Conservation (phyloP, 306 rosid genomes). For the Sicyos edulis region DNA sequence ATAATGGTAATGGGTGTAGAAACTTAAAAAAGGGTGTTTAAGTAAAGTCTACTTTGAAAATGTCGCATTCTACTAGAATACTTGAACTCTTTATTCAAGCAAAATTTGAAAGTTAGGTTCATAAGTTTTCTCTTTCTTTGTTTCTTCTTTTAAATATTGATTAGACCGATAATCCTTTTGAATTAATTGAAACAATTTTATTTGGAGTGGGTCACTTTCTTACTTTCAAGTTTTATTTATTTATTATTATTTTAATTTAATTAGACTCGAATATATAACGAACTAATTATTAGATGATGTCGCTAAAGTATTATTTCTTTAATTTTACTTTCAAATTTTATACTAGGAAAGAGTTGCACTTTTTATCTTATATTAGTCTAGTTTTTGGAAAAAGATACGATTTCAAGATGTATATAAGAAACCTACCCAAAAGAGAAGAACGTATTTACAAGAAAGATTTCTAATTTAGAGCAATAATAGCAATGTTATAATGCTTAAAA, state of each 20-base stretch:
- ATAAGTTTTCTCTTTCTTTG: not conserved
- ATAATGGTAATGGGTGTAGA: not conserved
- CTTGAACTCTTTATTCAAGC: not conserved
- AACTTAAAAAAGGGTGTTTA: not conserved
- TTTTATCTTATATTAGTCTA: not conserved
- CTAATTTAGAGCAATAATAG: too few relatives aligned
- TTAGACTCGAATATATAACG: too few relatives aligned
- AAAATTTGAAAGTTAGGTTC: not conserved
- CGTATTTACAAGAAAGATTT: too few relatives aligned
- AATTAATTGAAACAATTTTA: not conserved
- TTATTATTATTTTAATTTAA: too few relatives aligned
- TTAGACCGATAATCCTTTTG: not conserved
- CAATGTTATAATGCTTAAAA: too few relatives aligned
- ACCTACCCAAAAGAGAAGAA: too few relatives aligned
- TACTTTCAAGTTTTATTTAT: not conserved
- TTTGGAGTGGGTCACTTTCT: not conserved
- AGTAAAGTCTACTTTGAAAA: not conserved
- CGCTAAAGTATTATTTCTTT: too few relatives aligned
- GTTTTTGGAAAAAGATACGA: too few relatives aligned
- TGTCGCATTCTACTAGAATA: slow-evolving; percentile 27
- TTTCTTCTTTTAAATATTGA: not conserved
- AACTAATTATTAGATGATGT: too few relatives aligned
- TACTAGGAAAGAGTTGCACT: not conserved
- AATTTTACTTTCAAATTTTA: too few relatives aligned
- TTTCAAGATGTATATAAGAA: too few relatives aligned